Evolutionary conservation across 202 grass and related monocot species (phyloP), one percentile per base, ranked within the genome.

Genomic region (Carex arenaria): DNA sequence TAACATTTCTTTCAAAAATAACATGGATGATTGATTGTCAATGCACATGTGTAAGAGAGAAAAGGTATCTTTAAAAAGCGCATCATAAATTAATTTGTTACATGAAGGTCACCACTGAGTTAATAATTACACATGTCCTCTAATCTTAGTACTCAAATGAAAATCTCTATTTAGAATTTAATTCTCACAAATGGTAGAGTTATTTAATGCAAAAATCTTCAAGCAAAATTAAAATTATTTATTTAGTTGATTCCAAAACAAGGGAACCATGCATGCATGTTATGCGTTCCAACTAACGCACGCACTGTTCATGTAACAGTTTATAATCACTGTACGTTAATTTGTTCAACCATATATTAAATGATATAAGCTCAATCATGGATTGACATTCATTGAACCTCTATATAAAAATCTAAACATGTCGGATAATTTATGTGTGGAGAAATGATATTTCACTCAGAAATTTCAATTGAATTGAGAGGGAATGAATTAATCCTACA

Each of bases 291-390:
- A 77, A 77, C 17, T 19, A 76, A 36, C 36, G 13, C 28, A 26
- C n/a, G 26, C 1, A 77, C 28, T 77, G 52, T 77, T 49, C 72
- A 57, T 30, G 51, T 77, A n/a, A n/a, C 52, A 57, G 14, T 32
- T 59, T 56, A 69, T 62, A 45, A 45, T 57, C 52, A 77, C 28
- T 77, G 28, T 77, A 26, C 0, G 0, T 26, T 26, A 26, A 26
- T 26, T 69, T 57, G 51, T 30, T 57, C 72, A 77, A 77, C 72
- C 72, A 77, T n/a, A n/a, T n/a, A n/a, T 32, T 55, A 49, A 49
- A 49, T 70, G 11, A 40, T 11, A 1, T 10, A 77, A n/a, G 52
- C 17, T 77, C 72, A 56, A 77, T 77, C 52, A 77, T 36, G 30
- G 14, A 15, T 36, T 57, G 15, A 57, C 28, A 77, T 77, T 77